A percentile compares a stretch with the other conserved stretches of the same genome.
phyloP scores from a whole-genome alignment of 345 rosid species.

The Linum usitatissimum region DNA sequence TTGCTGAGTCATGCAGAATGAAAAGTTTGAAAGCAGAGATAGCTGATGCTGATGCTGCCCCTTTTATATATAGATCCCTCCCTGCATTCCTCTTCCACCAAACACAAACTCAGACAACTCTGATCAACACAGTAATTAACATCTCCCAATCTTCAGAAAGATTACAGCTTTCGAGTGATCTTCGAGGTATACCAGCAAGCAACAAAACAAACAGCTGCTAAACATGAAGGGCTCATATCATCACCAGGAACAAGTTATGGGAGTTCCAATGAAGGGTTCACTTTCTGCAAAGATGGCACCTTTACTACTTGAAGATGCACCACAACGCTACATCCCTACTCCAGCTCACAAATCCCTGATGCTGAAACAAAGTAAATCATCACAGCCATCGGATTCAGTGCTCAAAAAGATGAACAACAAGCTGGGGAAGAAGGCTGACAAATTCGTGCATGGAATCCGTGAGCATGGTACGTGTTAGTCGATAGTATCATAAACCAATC shows the following conservation, averaged over 20 bases:
- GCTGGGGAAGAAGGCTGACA: slow-evolving; percentile 36
- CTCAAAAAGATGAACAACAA: slow-evolving; percentile 36
- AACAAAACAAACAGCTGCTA: background rate
- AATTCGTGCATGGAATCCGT: slow-evolving; percentile 33
- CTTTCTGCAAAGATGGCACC: slow-evolving; percentile 22
- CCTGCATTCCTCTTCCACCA: background rate
- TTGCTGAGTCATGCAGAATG: slow-evolving; percentile 22
- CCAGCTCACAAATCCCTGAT: slow-evolving; percentile 23
- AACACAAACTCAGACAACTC: background rate
- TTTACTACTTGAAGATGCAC: slow-evolving; percentile 19
- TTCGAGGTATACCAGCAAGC: background rate
- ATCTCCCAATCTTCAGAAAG: background rate
- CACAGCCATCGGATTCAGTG: slow-evolving; percentile 15
- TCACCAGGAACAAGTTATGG: slow-evolving; percentile 18
- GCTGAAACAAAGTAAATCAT: slow-evolving; percentile 28
- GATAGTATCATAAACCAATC: too few species aligned
- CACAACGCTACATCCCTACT: slow-evolving; percentile 23
- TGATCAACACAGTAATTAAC: slow-evolving; percentile 10
- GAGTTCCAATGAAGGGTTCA: slow-evolving; percentile 14
- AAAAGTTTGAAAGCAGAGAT: background rate
- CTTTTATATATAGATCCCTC: slow-evolving; percentile 10
- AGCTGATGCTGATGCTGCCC: slow-evolving; percentile 5
- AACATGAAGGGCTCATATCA: slow-evolving; percentile 23
- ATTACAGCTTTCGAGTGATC: too few species aligned
- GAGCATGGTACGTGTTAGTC: slow-evolving; percentile 36